A percentile compares a stretch with the other conserved stretches of the same genome.
phyloP scores from a whole-genome alignment of 2,329 filamentous ascomycete species.

The Fusarium sp. region DNA sequence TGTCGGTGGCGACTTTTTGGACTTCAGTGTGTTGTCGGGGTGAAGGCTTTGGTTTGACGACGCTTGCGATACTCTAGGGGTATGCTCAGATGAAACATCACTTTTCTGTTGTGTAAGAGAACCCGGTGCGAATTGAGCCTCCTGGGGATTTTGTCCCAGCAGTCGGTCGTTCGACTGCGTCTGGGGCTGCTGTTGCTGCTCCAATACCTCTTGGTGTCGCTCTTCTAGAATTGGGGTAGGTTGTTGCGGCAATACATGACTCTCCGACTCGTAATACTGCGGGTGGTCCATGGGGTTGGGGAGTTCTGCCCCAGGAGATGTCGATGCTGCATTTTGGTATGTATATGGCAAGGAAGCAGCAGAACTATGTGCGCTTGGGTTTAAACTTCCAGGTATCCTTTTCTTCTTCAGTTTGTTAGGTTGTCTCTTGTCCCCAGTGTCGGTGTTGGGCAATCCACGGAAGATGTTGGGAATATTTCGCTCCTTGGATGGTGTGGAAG shows the following conservation, averaged over 20 bases:
- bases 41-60: slow-evolving; percentile 59
- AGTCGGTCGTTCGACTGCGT: slow-evolving; percentile 20
- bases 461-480: slow-evolving; percentile 78
- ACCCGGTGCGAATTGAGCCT: slow-evolving; percentile 36
- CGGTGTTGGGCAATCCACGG: slow-evolving; percentile 74
- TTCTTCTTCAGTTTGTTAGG: slow-evolving; percentile 96
- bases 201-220: slow-evolving; percentile 35
- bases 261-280: slow-evolving; percentile 38
- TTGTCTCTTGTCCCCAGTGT: slow-evolving; percentile 73
- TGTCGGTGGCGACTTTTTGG: slow-evolving; percentile 78
- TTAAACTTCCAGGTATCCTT: slow-evolving; percentile 78
- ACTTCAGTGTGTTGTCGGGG: slow-evolving; percentile 67
- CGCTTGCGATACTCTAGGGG: slow-evolving; percentile 61
- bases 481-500: slow-evolving; percentile 72
- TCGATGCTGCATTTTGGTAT: slow-evolving; percentile 59
- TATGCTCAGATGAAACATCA: slow-evolving; percentile 60
- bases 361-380: slow-evolving; percentile 92
- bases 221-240: slow-evolving; percentile 42
- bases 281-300: slow-evolving; percentile 61
- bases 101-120: slow-evolving; percentile 40
- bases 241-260: slow-evolving; percentile 34
- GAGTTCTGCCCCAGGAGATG: slow-evolving; percentile 62
- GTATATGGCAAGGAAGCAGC: slow-evolving; percentile 74
- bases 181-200: slow-evolving; percentile 32
- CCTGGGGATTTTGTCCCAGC: slow-evolving; percentile 33